Evolutionary conservation across 345 rosid genomes (phyloP), one percentile per base, ranked within the genome.

Genomic region (Brassica incana): DNA sequence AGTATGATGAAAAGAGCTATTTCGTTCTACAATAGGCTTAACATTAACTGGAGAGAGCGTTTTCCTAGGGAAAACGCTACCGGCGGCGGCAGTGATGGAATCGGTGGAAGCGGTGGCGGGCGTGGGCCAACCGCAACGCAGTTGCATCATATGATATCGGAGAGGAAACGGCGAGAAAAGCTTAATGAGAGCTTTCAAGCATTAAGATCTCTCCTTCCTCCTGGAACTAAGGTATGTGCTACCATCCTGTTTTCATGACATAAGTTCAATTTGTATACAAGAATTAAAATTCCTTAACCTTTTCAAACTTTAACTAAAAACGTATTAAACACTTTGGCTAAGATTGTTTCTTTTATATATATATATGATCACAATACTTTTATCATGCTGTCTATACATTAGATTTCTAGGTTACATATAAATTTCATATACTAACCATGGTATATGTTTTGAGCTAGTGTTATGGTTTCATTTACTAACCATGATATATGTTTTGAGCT

Each of bases 141-240:
- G 72, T 58, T 94, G 77, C 94, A 91, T 61, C 98, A 94, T 73
- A 89, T 90, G 99, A 89, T 95, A 75, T 88, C 97, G 1, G 99
- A 95, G 84, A 78, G 99, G 54, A 91, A 81, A 81, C 85, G 99
- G 73, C 89, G 99, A 0, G 99, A 95, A 78, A 95, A 95, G 80
- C 89, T 92, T 76, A 95, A 95, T 48, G 95, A 95, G 56, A 91
- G 90, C 79, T 92, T 95, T 56, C 81, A 73, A 58, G 90, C 92
- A 16, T 78, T 95, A 48, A 83, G 89, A 68, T 84, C 91, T 27
- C 85, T 95, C 16, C 97, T 95, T 77, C 97, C 99, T 54, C 88
- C 88, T 0, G 92, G 90, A 65, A 74, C 99, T 45, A 95, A 95
- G 94, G 97, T 90, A 82, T 23, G 15, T 18, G 3, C 10, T 78